Conservation (phyloP, 176 grass and related monocot genomes). For the Themeda triandra region DNA sequence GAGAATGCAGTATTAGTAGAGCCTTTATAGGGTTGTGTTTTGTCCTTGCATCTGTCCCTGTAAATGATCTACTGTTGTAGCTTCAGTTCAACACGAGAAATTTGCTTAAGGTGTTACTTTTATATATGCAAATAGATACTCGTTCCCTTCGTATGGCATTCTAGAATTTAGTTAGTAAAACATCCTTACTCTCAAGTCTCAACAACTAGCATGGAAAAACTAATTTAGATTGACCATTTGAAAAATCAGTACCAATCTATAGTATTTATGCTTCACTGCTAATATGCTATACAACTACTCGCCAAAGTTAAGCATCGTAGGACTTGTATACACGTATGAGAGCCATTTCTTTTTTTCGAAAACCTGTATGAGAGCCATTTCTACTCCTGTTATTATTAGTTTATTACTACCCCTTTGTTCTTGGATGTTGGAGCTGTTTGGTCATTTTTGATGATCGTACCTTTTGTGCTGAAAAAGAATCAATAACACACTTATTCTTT, state of each 20-base stretch:
- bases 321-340: no score
- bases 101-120: not conserved
- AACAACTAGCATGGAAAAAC: not conserved
- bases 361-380: no score
- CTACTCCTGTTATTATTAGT: no score
- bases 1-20: not conserved
- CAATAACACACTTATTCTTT: no score
- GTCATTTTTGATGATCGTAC: no score
- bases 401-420: no score
- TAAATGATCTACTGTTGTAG: not conserved
- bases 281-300: no score
- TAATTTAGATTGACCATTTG: not conserved
- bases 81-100: not conserved
- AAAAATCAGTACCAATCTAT: not conserved
- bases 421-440: no score
- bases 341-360: no score
- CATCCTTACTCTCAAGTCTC: not conserved
- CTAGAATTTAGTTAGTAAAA: not conserved
- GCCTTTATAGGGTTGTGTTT: not conserved
- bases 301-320: no score
- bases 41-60: not conserved
- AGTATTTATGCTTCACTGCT: no score
- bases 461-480: no score
- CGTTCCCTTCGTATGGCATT: not conserved
- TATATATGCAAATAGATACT: not conserved